Evolutionary conservation across 2,329 filamentous ascomycete genomes (phyloP), one percentile per base, ranked within the genome.

Genomic region (Celoporthe dispersa): DNA sequence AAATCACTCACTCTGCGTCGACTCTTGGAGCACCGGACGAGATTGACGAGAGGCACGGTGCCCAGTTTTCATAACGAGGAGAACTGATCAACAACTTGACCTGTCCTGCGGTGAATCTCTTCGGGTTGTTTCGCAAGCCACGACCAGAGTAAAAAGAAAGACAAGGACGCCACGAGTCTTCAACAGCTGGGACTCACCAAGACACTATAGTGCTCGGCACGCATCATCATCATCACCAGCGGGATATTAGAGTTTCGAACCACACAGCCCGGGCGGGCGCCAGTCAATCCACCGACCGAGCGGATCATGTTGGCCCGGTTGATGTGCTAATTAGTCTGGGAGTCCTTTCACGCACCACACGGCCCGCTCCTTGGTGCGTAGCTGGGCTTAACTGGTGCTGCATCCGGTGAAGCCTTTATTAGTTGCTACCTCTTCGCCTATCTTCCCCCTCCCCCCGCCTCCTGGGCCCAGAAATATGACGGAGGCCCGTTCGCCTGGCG

Each of bases 401-500:
- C 25, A 31, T 57, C 53, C 62, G 62, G 39, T 33, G 39, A 44
- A 19, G 44, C 44, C 44, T 8, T 48, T 44, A 44, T 48, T 48
- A 48, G 2, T n/a, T n/a, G n/a, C 44, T n/a, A 9, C 22, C 6
- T n/a, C 44, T n/a, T 48, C 22, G 16, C 60, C 22, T 25, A 4
- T n/a, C 1, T 28, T 28, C 5, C 33, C 33, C 35, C 37, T 7
- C 22, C n/a, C n/a, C n/a, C n/a, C n/a, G n/a, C n/a, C n/a, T n/a
- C n/a, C n/a, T 3, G 22, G 33, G 33, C 8, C 14, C 25, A 64
- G n/a, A n/a, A n/a, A 44, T 33, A 64, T 64, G 62, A 44, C 62
- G 39, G 70, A 71, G 53, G 48, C 37, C 28, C 60, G 11, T 44
- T 63, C 60, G 25, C 35, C 63, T 22, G 44, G 67, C 57, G 68